These are phyloP conservation scores for Starmerella gropengiesseri DNA, from an alignment of 805 yeast species.

Conservation along the genomic window DNA sequence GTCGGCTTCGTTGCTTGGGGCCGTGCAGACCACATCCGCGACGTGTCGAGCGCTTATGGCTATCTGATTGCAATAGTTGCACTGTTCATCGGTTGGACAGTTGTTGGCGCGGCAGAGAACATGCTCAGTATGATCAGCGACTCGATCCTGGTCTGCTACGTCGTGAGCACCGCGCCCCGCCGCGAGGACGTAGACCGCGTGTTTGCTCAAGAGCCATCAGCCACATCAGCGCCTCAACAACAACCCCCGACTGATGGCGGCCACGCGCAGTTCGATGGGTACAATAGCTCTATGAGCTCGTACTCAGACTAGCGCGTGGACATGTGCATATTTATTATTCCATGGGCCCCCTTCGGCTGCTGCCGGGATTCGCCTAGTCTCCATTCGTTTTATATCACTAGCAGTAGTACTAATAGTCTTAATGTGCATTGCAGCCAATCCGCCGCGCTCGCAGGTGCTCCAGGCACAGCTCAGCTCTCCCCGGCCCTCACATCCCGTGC, in stretches of 20 bases:
- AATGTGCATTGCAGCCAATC: no score
- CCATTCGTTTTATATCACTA: no score
- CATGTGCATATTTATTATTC: not conserved
- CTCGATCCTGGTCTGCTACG: constrained; percentile 30
- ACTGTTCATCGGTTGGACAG: constrained; percentile 34
- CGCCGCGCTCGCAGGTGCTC: no score
- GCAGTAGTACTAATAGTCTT: no score
- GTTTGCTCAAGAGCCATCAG: constrained; percentile 6
- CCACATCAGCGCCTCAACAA: not conserved
- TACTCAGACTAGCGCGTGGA: not conserved
- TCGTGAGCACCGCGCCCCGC: constrained; percentile 27
- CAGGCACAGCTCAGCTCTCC: no score
- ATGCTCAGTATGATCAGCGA: constrained; percentile 32
- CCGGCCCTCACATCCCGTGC: no score
- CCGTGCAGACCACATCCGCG: constrained; percentile 30
- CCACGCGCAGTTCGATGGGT: no score
- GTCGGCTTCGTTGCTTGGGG: constrained; percentile 34
- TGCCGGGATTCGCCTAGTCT: no score
- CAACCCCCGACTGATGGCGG: no score
- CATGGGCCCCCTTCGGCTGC: no score
- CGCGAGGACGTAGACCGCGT: constrained; percentile 29
- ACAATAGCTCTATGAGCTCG: not conserved
- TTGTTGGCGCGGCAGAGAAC: constrained; percentile 36
- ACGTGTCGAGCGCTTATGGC: constrained; percentile 32
- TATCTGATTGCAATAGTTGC: constrained; percentile 34